phyloP scores from a whole-genome alignment of 2,329 filamentous ascomycete genomes.

The Epichloe sp. region DNA sequence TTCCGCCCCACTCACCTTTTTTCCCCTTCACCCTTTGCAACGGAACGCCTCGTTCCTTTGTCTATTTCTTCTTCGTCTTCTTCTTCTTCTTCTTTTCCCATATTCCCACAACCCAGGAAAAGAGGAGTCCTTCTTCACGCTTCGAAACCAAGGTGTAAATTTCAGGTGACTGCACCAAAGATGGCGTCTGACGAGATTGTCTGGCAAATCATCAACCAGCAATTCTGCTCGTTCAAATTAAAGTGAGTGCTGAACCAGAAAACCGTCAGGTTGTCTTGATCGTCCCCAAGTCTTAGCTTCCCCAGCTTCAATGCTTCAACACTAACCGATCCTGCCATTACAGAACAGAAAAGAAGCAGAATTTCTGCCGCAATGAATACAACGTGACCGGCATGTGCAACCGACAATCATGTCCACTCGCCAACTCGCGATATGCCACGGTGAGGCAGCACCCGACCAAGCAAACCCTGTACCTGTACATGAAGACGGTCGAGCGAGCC shows the following conservation, averaged over 20 bases:
- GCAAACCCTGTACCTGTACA: conserved; percentile 83
- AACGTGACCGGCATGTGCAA: conserved; percentile 77
- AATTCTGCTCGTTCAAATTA: conserved; percentile 90
- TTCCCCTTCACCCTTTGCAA: not conserved
- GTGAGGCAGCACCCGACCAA: conserved; percentile 72
- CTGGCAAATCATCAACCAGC: conserved; percentile 93
- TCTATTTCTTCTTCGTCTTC: not conserved
- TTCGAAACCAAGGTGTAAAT: not conserved
- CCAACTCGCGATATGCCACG: conserved; percentile 87
- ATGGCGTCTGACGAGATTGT: conserved; percentile 95
- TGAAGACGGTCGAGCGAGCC: conserved; percentile 84
- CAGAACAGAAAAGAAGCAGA: conserved; percentile 74
- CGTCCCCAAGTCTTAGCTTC: not conserved
- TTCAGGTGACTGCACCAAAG: conserved; percentile 9
- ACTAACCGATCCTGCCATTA: conserved; percentile 20
- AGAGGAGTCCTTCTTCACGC: not conserved
- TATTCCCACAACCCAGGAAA: not conserved
- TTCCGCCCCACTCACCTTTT: not conserved
- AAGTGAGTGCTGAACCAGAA: conserved; percentile 45
- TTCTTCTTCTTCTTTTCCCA: not conserved
- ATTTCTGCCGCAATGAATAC: conserved; percentile 91
- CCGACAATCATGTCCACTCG: conserved; percentile 77
- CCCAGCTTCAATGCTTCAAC: not conserved
- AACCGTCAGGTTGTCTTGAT: not conserved
- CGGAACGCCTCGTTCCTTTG: not conserved